These are phyloP conservation scores for Neurospora sublineolata DNA, from an alignment of 495 filamentous ascomycete species.

Conservation along the genomic window DNA sequence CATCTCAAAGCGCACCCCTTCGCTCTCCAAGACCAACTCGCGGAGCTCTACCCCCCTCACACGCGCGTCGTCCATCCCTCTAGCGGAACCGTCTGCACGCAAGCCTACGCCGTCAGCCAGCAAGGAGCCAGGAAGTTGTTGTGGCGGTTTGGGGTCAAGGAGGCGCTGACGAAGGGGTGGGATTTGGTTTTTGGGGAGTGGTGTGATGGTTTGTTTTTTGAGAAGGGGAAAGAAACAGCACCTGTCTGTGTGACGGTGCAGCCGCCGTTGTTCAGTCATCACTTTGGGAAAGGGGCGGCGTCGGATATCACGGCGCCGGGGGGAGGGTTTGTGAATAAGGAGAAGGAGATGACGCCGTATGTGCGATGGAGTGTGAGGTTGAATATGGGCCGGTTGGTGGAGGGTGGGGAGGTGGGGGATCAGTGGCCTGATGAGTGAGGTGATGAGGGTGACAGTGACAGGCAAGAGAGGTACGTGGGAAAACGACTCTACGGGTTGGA, in stretches of 20 bases:
- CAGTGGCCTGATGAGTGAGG: slow-evolving; percentile 29
- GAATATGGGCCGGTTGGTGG: slow-evolving; percentile 28
- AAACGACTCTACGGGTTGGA: not conserved
- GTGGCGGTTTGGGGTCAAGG: slow-evolving; percentile 24
- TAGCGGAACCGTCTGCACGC: slow-evolving; percentile 30
- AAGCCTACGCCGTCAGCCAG: slow-evolving; percentile 36
- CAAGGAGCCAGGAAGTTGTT: slow-evolving; percentile 33
- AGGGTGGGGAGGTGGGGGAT: slow-evolving; percentile 23
- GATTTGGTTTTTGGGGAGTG: slow-evolving; percentile 36
- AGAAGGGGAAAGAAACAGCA: not conserved
- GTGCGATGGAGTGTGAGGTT: slow-evolving; percentile 31
- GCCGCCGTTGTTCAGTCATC: slow-evolving; percentile 38
- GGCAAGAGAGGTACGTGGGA: not conserved
- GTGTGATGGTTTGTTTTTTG: slow-evolving; percentile 25
- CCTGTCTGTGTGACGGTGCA: slow-evolving; percentile 34
- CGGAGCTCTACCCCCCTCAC: slow-evolving; percentile 27
- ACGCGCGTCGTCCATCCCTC: slow-evolving; percentile 34
- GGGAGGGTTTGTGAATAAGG: slow-evolving; percentile 29
- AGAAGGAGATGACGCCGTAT: slow-evolving; percentile 35
- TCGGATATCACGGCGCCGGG: slow-evolving; percentile 36
- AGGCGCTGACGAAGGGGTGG: slow-evolving; percentile 28
- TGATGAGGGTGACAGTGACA: not conserved
- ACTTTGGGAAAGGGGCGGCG: slow-evolving; percentile 24
- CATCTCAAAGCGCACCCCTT: slow-evolving; percentile 37
- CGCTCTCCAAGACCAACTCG: slow-evolving; percentile 26